Base-by-base conservation (phyloP, 73 alveolate species). In the Durusdinium trenchii region DNA sequence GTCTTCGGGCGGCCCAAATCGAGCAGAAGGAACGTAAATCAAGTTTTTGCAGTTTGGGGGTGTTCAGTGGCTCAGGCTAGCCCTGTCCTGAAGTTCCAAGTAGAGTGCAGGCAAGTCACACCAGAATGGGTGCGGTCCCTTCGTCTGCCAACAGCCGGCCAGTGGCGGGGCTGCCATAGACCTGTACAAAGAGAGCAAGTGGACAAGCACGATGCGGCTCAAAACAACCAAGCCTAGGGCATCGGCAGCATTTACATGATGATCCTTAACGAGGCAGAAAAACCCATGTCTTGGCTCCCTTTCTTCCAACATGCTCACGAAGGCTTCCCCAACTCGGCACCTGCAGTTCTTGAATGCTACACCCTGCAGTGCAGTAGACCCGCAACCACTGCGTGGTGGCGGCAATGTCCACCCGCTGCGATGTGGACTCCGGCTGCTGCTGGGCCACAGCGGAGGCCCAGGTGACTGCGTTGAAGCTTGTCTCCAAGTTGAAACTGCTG, bases 291-390 rank as follows among this genome's bases (percentile, higher is more conserved):
- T 12, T 16, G 50, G 5, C 9, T 4, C 23, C 32, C 9, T n/a
- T 35, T 32, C 20, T 4, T 69, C 50, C 32, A 14, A 35, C 47
- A 35, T 69, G 23, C 50, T 69, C 82, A 16, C 46, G 6, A 35
- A 62, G 9, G 43, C 16, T 23, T 40, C 16, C 5, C 51, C 85
- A 4, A 16, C 43, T 10, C 67, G 36, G 69, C 40, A 51, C 95
- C 95, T 85, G 78, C 79, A 85, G 81, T 52, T 85, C 95, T 52
- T 54, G 95, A 38, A 85, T 18, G 95, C 95, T 57, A 43, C 95
- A 85, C 30, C 95, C 95, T 1, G 61, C 79, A 10, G 42, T 54
- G 81, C 95, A 85, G 79, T 85, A 40, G 54, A 85, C 81, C 35
- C 95, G 79, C 62, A 85, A 81, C 95, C 95, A 85, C 60, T 85